Evolutionary conservation across 257 asterid genomes (phyloP).

Genomic region (Euphrasia confusa): DNA sequence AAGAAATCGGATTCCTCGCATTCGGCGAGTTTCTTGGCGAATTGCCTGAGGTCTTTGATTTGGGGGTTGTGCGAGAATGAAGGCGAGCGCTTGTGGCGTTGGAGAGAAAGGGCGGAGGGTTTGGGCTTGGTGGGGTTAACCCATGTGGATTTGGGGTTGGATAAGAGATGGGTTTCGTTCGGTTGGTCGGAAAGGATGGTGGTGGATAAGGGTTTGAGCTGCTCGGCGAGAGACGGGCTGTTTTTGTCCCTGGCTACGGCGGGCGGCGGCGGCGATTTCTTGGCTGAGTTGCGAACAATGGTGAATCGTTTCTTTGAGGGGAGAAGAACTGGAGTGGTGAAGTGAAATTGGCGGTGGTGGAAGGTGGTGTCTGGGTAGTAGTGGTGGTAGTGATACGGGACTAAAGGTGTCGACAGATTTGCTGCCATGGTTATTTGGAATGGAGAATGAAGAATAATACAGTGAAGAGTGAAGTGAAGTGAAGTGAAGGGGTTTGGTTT

Average conservation of each 20-base stretch:
- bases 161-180: slow-evolving; percentile 37
- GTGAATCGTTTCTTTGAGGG: slow-evolving; percentile 36
- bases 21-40: slow-evolving; percentile 63
- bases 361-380: slow-evolving; percentile 36
- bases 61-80: slow-evolving; percentile 59
- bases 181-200: slow-evolving; percentile 66
- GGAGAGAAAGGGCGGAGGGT: slow-evolving; percentile 76
- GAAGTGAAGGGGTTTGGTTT: not conserved
- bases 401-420: slow-evolving; percentile 42
- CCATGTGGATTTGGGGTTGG: slow-evolving; percentile 90
- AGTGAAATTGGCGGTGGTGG: slow-evolving; percentile 32
- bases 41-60: slow-evolving; percentile 52
- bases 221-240: slow-evolving; percentile 69
- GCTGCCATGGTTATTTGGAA: slow-evolving; percentile 54
- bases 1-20: slow-evolving; percentile 55
- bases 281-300: slow-evolving; percentile 42
- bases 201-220: slow-evolving; percentile 72
- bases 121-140: slow-evolving; percentile 82
- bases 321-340: slow-evolving; percentile 32
- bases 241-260: slow-evolving; percentile 36
- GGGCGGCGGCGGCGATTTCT: slow-evolving; percentile 34
- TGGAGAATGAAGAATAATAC: no score
- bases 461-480: not conserved
- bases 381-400: slow-evolving; percentile 32
- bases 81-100: slow-evolving; percentile 67